Conservation (phyloP, 2,329 filamentous ascomycete genomes). For the Aphanocladium album region DNA sequence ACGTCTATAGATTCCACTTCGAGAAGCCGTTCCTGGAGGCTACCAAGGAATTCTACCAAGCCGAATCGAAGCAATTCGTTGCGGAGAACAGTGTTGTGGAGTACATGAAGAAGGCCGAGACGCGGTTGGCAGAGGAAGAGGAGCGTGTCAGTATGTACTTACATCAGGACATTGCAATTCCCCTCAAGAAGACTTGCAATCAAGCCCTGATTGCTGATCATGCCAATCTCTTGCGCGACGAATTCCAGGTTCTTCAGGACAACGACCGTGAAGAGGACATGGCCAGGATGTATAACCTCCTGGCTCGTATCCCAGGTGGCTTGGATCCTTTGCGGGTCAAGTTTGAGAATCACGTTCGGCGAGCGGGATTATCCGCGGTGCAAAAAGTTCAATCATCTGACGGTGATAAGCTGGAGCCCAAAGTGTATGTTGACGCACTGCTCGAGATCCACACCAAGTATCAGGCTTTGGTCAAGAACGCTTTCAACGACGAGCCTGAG, state of each 20-base stretch:
- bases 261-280: slow-evolving; percentile 95
- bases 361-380: slow-evolving; percentile 81
- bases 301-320: slow-evolving; percentile 85
- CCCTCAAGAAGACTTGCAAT: slow-evolving; percentile 83
- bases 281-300: slow-evolving; percentile 89
- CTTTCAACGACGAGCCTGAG: slow-evolving; percentile 92
- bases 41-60: slow-evolving; percentile 80
- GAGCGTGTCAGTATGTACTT: slow-evolving; percentile 89
- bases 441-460: slow-evolving; percentile 94
- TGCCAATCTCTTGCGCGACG: slow-evolving; percentile 78
- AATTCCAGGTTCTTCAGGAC: slow-evolving; percentile 90
- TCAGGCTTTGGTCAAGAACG: slow-evolving; percentile 81
- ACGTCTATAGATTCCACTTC: slow-evolving; percentile 90
- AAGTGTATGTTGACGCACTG: slow-evolving; percentile 91
- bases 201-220: slow-evolving; percentile 86
- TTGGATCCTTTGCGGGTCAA: slow-evolving; percentile 79
- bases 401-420: slow-evolving; percentile 87
- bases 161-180: slow-evolving; percentile 79
- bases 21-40: slow-evolving; percentile 86
- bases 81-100: slow-evolving; percentile 97
- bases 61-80: slow-evolving; percentile 90
- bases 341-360: slow-evolving; percentile 90
- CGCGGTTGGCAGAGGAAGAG: slow-evolving; percentile 85
- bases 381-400: slow-evolving; percentile 83
- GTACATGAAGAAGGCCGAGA: slow-evolving; percentile 99